Percentiles rank a stretch among this genome's conserved stretches.
These are phyloP conservation scores for Colletotrichum godetiae DNA, from an alignment of 2,329 filamentous ascomycete genomes.

Conservation along the genomic window DNA sequence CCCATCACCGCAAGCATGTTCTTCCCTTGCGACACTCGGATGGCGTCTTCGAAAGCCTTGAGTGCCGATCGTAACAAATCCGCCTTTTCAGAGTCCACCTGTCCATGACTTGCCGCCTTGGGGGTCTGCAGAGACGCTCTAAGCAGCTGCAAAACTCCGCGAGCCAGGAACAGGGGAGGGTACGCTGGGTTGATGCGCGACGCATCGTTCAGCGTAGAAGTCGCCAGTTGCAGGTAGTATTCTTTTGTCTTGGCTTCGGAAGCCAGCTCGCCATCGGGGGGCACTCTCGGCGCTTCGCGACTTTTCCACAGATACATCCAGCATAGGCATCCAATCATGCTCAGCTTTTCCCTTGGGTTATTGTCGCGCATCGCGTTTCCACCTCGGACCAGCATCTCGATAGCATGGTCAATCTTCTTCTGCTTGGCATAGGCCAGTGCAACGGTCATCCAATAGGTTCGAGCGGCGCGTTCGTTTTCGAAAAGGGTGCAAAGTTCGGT, in stretches of 20 bases:
- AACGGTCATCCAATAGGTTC: conserved; percentile 98
- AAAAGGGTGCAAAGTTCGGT: conserved; percentile 95
- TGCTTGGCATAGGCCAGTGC: conserved; percentile 97
- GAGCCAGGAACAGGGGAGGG: conserved; percentile 88
- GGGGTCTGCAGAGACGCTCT: conserved; percentile 86
- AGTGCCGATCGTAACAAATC: conserved; percentile 87
- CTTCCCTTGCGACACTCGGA: conserved; percentile 83
- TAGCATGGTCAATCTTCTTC: conserved; percentile 87
- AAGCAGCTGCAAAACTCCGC: conserved; percentile 88
- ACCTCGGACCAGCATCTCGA: conserved; percentile 79
- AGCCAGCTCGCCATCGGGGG: conserved; percentile 70
- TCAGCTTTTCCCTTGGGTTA: conserved; percentile 84
- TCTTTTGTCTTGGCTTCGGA: conserved; percentile 92
- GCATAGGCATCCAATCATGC: conserved; percentile 84
- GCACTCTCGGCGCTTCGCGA: conserved; percentile 76
- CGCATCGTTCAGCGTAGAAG: conserved; percentile 93
- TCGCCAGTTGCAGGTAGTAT: conserved; percentile 90
- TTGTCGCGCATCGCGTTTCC: conserved; percentile 76
- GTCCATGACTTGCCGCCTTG: conserved; percentile 72
- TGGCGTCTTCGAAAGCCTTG: conserved; percentile 95
- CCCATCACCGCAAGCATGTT: conserved; percentile 95
- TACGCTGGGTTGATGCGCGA: conserved; percentile 93
- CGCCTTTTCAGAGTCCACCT: conserved; percentile 77
- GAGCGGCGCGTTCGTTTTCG: conserved; percentile 91
- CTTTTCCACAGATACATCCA: conserved; percentile 95